Base-by-base conservation (phyloP, 2,329 filamentous ascomycete genomes). In the Epichloe coenophiala region DNA sequence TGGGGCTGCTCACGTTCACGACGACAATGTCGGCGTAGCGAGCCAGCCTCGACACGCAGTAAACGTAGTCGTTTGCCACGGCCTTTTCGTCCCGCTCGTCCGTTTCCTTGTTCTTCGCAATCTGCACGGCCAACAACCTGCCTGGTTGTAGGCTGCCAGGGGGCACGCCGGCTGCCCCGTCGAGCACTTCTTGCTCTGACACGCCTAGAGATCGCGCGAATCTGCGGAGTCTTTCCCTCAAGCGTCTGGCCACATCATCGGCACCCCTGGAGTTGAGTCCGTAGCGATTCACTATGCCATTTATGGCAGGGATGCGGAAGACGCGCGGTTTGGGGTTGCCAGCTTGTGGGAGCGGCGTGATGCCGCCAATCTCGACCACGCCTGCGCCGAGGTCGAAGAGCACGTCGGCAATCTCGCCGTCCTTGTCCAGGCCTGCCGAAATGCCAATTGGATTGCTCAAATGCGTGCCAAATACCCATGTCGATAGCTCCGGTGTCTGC, bases 81-180 rank as follows among this genome's bases (percentile, higher is more conserved):
- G 89, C 89, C 41, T 84, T 78, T 53, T 95, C 84, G 62, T 97
- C 88, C 45, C 76, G 75, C 63, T 94, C 89, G 19, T 88, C 81
- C 0, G 93, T 98, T 45, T 80, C 75, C 73, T 96, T 97, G 71
- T 97, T 97, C 80, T 98, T 98, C 48, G 91, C 90, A 41, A 97
- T 81, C 69, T 98, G 93, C 17, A 98, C 89, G 15, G 88, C 84
- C 54, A 98, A 74, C 52, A 96, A 71, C 53, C 84, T 81, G 13
- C 90, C 91, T 0, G 81, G 72, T 13, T 73, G 70, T 59, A 98
- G 71, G 66, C 86, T 88, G n/a, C 93, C 88, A 0, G 89, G 21
- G 83, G 88, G 88, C 0, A 95, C 88, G 38, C 69, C 79, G 61
- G 82, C 86, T 51, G 82, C 78, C 21, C 88, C 89, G 58, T 93